phyloP scores from a whole-genome alignment of 345 rosid genomes.

The Citrus reticulata region DNA sequence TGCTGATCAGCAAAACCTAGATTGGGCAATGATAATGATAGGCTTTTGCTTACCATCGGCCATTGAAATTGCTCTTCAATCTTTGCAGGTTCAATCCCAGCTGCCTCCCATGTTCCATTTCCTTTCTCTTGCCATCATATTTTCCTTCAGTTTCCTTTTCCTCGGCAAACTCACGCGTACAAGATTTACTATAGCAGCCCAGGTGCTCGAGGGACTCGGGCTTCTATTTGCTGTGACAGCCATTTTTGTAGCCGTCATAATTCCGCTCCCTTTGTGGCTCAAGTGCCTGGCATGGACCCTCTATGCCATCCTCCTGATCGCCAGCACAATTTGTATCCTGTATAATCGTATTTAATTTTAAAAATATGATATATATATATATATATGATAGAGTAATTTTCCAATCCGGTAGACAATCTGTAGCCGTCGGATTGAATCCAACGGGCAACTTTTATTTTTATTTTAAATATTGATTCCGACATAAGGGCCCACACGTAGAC shows the following conservation, averaged over 20 bases:
- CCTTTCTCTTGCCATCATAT: background rate
- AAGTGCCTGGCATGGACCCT: background rate
- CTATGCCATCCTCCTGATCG: background rate
- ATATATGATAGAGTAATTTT: no score
- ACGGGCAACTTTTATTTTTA: no score
- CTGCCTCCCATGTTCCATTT: background rate
- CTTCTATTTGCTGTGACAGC: background rate
- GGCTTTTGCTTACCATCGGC: constrained; percentile 2
- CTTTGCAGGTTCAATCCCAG: background rate
- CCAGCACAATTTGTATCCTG: background rate
- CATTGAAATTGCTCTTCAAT: background rate
- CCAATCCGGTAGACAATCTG: no score
- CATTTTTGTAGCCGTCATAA: background rate
- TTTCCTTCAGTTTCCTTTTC: background rate
- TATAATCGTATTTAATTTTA: background rate
- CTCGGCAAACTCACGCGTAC: background rate
- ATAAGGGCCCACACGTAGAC: no score
- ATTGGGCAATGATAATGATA: background rate
- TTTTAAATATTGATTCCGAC: no score
- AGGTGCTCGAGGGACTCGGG: background rate
- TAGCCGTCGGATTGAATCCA: no score
- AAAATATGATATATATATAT: no score
- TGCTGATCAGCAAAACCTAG: background rate
- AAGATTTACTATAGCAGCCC: background rate
- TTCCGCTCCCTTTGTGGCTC: background rate